These are phyloP conservation scores for Lactifluus echinatus DNA, from an alignment of 768 basidiomycete genomes.

Conservation along the genomic window DNA sequence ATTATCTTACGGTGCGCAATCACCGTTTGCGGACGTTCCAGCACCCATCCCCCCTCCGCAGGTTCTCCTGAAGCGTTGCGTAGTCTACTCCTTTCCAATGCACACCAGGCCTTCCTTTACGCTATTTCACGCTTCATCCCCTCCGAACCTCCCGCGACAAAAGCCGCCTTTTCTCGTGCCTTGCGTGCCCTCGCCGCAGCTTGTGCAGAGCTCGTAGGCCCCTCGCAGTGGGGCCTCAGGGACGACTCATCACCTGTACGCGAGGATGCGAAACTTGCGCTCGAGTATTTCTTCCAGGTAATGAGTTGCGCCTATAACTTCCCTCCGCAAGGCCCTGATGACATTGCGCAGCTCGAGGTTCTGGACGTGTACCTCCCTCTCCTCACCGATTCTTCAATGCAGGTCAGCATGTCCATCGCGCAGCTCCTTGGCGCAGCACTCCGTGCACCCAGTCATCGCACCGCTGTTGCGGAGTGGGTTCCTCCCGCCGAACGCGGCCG, in stretches of 20 bases:
- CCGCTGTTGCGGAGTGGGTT: slow-evolving; percentile 50
- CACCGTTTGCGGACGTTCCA: not conserved
- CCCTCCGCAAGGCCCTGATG: not conserved
- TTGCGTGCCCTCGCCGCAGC: slow-evolving; percentile 51
- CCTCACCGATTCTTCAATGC: slow-evolving; percentile 36
- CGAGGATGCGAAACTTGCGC: slow-evolving; percentile 45
- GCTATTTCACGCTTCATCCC: slow-evolving; percentile 46
- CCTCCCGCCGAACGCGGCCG: slow-evolving; percentile 47
- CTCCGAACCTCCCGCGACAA: slow-evolving; percentile 33
- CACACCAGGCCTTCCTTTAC: slow-evolving; percentile 51
- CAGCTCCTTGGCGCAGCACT: slow-evolving; percentile 49
- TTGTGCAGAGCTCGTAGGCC: slow-evolving; percentile 60
- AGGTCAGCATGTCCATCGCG: slow-evolving; percentile 42
- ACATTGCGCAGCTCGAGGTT: slow-evolving; percentile 38
- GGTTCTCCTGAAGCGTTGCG: slow-evolving; percentile 55
- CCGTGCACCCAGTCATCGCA: slow-evolving; percentile 42
- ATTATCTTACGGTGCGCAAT: slow-evolving; percentile 49
- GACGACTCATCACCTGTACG: slow-evolving; percentile 35
- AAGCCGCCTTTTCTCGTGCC: slow-evolving; percentile 53
- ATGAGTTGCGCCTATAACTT: slow-evolving; percentile 4
- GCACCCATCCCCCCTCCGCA: slow-evolving; percentile 20
- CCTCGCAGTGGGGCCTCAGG: slow-evolving; percentile 58
- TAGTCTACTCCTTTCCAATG: slow-evolving; percentile 47
- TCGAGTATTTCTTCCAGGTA: slow-evolving; percentile 57
- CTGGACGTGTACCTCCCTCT: slow-evolving; percentile 63